Conservation (phyloP, 2,329 filamentous ascomycete species). For the Aspergillus cejpii region DNA sequence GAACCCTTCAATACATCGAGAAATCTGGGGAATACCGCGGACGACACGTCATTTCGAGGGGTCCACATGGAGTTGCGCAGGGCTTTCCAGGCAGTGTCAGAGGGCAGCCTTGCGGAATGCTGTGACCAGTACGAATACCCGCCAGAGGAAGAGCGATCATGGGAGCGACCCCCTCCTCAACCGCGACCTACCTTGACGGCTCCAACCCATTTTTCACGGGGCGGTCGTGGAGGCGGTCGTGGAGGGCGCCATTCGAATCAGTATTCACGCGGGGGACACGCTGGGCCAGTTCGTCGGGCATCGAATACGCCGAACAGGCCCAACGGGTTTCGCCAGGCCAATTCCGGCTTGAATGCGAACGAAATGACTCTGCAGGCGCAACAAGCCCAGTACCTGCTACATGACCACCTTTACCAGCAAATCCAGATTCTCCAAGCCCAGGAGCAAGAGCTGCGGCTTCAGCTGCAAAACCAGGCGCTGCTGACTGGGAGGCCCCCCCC, state of each 20-base stretch:
- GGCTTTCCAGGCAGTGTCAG: constrained; percentile 74
- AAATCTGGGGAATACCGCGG: constrained; percentile 92
- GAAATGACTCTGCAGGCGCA: constrained; percentile 41
- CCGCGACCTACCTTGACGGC: constrained; percentile 49
- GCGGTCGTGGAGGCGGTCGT: constrained; percentile 45
- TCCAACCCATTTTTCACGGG: constrained; percentile 40
- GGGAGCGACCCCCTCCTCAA: constrained; percentile 52
- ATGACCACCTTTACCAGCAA: constrained; percentile 46
- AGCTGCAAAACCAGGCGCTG: constrained; percentile 43
- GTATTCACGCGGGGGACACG: constrained; percentile 43
- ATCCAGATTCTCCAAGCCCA: constrained; percentile 47
- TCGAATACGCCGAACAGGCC: constrained; percentile 50
- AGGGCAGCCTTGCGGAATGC: constrained; percentile 71
- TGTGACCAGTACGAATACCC: constrained; percentile 87
- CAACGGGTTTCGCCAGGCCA: constrained; percentile 35
- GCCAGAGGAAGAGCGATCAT: constrained; percentile 62
- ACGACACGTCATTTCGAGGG: constrained; percentile 88
- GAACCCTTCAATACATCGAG: constrained; percentile 88
- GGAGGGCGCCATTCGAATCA: constrained; percentile 46
- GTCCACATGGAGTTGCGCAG: constrained; percentile 83
- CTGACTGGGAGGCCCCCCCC: constrained; percentile 36
- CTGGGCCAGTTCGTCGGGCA: constrained; percentile 47
- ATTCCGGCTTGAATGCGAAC: constrained; percentile 30
- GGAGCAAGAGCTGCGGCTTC: constrained; percentile 45
- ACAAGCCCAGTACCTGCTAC: constrained; percentile 44